These are phyloP conservation scores for Amoeboaphelidium protococcarum DNA, from an alignment of 371 early-diverging fungal genomes.

Conservation along the genomic window DNA sequence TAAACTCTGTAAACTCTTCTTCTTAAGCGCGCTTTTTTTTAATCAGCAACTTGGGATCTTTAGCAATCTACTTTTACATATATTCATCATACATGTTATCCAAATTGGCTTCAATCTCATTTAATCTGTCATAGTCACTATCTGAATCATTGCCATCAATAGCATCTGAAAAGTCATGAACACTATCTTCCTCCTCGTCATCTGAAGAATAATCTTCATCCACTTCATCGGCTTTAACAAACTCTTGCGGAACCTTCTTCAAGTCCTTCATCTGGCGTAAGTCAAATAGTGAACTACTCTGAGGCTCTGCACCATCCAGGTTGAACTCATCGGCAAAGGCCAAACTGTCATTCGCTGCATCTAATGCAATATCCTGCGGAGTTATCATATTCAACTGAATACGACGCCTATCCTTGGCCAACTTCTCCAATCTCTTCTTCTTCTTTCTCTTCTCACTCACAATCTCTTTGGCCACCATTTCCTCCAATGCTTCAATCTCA, in stretches of 20 bases:
- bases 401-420: constrained; percentile 49
- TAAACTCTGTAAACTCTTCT: constrained; percentile 7
- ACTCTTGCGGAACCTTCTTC: too few species aligned
- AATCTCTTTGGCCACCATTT: constrained; percentile 25
- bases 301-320: not conserved
- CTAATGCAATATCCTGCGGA: constrained; percentile 57
- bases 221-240: too few species aligned
- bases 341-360: constrained; percentile 7
- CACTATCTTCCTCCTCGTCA: constrained; percentile 5
- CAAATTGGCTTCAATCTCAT: not conserved
- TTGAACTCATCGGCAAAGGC: not conserved
- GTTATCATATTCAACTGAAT: constrained; percentile 77
- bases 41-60: constrained; percentile 7
- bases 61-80: not conserved
- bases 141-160: too few species aligned
- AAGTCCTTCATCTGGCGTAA: too few species aligned
- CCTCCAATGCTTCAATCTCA: constrained; percentile 19
- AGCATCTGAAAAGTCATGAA: too few species aligned
- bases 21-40: constrained; percentile 9
- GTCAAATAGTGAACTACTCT: too few species aligned
- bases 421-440: constrained; percentile 37
- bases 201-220: not conserved
- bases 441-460: constrained; percentile 25
- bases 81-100: not conserved
- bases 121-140: not conserved